Evolutionary conservation across 2,329 filamentous ascomycete species (phyloP), one percentile per base, ranked within the genome.

Genomic region (Epichloe gansuensis): DNA sequence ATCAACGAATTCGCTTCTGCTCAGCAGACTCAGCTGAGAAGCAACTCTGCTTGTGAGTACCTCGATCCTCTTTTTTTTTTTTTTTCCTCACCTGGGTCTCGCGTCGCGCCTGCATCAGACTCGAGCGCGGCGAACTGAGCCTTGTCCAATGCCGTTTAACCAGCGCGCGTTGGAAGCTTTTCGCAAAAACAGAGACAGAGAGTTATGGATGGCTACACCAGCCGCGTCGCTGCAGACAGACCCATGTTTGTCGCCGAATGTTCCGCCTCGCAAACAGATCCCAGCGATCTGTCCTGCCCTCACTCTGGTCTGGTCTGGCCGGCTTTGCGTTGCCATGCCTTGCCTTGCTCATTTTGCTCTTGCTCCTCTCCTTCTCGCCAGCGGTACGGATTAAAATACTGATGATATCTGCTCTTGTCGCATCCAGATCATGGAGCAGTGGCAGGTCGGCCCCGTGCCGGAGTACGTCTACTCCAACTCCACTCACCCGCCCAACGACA

Each of bases 381-480:
- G 43, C 50, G 52, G 57, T 60, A 60, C 5, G 6, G 17, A 34
- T 38, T 38, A 31, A 46, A 57, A 66, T 53, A 57, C 60, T 62
- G 60, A 59, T 54, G 52, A 49, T 57, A 53, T 53, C 55, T 49
- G 54, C 48, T 56, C 52, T 55, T 54, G 56, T 55, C 56, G 56
- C 57, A 56, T 57, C 55, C 63, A 78, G 75, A 75, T 68, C 69
- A 80, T 80, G 77, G 75, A 80, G 71, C 76, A 79, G 69, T 80
- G 77, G 77, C 75, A 79, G 68, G 75, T 80, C 67, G 75, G 76
- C 69, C 76, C 76, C 60, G 72, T 80, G 69, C 76, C 76, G 70
- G 76, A 78, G 68, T 78, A 78, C 70, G 72, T 79, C 61, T 78
- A 77, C 69, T 69, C 73, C 65, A 75, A 73, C 68, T 70, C 71